Evolutionary conservation across 164 flowering plant species (phyloP).

Genomic region (Berberis thunbergii): DNA sequence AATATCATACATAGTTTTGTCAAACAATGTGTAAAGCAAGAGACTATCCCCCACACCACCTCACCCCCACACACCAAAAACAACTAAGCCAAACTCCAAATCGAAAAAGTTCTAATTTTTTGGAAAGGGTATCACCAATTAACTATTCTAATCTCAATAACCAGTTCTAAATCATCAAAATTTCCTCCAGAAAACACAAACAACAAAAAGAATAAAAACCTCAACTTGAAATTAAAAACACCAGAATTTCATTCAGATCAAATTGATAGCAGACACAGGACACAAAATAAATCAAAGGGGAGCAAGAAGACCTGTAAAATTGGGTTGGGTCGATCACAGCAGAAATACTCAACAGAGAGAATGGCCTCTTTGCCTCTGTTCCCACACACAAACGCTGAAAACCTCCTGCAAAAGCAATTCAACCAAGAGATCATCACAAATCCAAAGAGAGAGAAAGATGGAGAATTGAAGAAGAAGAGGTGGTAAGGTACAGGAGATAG

Average conservation of each 20-base stretch:
- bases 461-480: not conserved
- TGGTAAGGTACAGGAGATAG: constrained; percentile 45
- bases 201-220: no score
- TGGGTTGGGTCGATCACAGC: constrained; percentile 92
- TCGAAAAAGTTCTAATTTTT: no score
- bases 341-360: constrained; percentile 54
- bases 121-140: no score
- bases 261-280: not conserved
- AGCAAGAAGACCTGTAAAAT: constrained; percentile 52
- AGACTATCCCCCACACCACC: no score
- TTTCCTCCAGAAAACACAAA: no score
- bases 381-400: constrained; percentile 49
- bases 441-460: not conserved
- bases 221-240: no score
- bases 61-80: no score
- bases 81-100: no score
- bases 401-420: constrained; percentile 39
- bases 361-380: constrained; percentile 44
- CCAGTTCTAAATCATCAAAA: no score
- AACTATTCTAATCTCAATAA: no score
- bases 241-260: not conserved
- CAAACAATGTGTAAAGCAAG: no score
- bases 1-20: no score
- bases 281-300: not conserved
- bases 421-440: not conserved